Evolutionary conservation across 257 asterid genomes (phyloP).

Genomic region (Solanum bukasovii): DNA sequence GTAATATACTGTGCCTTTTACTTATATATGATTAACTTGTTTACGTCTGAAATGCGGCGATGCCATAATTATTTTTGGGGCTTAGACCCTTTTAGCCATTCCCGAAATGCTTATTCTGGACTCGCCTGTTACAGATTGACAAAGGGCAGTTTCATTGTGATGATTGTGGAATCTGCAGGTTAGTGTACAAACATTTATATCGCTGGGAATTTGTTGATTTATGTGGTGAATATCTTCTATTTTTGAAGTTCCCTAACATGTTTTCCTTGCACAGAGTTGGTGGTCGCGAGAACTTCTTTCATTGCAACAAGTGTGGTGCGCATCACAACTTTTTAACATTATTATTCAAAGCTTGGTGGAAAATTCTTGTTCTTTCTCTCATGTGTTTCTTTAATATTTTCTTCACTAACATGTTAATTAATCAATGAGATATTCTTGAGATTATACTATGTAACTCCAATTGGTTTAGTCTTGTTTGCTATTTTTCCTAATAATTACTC

Average conservation of each 20-base stretch:
- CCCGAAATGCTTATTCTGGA: neutral
- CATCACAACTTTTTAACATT: neutral
- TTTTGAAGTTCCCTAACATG: neutral
- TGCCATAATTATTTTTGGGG: neutral
- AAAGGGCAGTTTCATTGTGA: slow-evolving; percentile 90
- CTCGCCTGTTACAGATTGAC: slow-evolving; percentile 38
- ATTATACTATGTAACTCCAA: neutral
- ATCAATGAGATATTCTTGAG: neutral
- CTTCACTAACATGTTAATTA: neutral
- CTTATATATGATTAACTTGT: neutral
- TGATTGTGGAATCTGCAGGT: slow-evolving; percentile 98
- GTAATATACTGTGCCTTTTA: slow-evolving; percentile 21
- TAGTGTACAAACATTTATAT: neutral
- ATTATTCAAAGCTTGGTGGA: neutral
- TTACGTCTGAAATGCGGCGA: neutral
- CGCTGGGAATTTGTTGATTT: neutral
- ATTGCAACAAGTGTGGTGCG: slow-evolving; percentile 91
- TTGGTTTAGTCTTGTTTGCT: neutral
- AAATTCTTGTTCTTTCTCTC: neutral
- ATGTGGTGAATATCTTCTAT: neutral
- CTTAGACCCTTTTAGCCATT: neutral
- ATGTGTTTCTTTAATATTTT: neutral
- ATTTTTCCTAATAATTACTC: neutral
- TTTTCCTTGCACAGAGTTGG: slow-evolving; percentile 42
- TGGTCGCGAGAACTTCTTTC: slow-evolving; percentile 82